Percentiles rank a stretch among this genome's conserved stretches.
These are phyloP conservation scores for Rhodamnia rubescens DNA, from an alignment of 345 rosid species.

Conservation along the genomic window DNA sequence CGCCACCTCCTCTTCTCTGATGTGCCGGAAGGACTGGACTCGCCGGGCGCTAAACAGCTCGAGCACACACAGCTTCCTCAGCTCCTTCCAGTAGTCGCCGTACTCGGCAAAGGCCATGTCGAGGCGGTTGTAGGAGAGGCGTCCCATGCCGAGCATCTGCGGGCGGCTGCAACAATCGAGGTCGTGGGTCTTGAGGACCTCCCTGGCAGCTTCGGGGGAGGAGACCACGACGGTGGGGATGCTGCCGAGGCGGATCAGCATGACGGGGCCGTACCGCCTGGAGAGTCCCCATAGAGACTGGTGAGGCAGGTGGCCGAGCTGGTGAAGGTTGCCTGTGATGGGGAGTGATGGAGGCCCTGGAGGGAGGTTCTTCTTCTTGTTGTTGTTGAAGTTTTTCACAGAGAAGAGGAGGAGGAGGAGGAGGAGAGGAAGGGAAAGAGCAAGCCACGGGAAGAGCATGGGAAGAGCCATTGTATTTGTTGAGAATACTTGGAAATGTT, in stretches of 20 bases:
- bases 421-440: neutral
- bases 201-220: slow-evolving; percentile 8
- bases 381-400: neutral
- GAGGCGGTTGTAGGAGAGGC: neutral
- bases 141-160: slow-evolving; percentile 3
- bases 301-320: neutral
- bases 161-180: slow-evolving; percentile 8
- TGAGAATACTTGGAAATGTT: neutral
- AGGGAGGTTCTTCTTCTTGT: neutral
- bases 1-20: slow-evolving; percentile 18
- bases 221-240: slow-evolving; percentile 8
- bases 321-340: neutral
- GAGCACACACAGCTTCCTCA: slow-evolving; percentile 12
- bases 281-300: slow-evolving; percentile 8
- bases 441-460: neutral
- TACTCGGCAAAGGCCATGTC: slow-evolving; percentile 19
- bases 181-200: slow-evolving; percentile 12
- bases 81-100: slow-evolving; percentile 3
- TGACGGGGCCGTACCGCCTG: slow-evolving; percentile 13
- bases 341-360: neutral
- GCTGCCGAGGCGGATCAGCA: slow-evolving; percentile 14
- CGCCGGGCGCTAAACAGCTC: slow-evolving; percentile 10
- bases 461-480: neutral
- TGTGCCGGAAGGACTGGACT: slow-evolving; percentile 1
- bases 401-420: neutral